Percentiles rank a stretch among this genome's conserved stretches.
These are phyloP conservation scores for Nannochloropsis oceanica DNA, from an alignment of 108 stramenopile species.

Conservation along the genomic window DNA sequence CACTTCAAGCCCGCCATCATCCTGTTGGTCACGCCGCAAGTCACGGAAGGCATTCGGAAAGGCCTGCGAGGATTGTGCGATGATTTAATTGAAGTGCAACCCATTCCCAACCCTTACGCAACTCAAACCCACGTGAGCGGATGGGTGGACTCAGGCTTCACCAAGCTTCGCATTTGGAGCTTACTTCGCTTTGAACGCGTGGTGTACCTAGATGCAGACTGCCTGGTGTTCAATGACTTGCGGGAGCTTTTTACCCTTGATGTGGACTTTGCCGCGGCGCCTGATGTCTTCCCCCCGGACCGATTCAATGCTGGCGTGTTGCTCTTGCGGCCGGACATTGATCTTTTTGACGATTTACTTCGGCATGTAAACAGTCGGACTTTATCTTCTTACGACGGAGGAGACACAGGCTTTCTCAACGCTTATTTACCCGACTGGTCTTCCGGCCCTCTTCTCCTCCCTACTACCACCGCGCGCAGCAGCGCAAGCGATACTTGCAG, in stretches of 20 bases:
- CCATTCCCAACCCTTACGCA: neutral
- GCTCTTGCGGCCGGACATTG: conserved; percentile 49
- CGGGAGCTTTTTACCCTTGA: conserved; percentile 41
- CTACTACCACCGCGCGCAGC: no score
- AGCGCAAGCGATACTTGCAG: neutral
- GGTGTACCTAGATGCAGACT: conserved; percentile 54
- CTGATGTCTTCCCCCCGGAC: conserved; percentile 64
- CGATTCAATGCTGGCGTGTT: conserved; percentile 75
- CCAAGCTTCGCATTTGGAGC: conserved; percentile 38
- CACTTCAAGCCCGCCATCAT: conserved; percentile 40
- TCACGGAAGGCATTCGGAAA: conserved; percentile 19
- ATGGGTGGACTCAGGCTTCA: conserved; percentile 23
- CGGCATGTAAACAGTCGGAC: neutral
- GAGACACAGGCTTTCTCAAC: conserved; percentile 76
- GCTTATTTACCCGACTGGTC: conserved; percentile 58
- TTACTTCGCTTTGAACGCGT: conserved; percentile 51
- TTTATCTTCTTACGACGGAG: conserved; percentile 53
- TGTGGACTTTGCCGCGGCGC: conserved; percentile 62
- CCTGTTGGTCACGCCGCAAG: conserved; percentile 44
- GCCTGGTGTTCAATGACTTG: conserved; percentile 4
- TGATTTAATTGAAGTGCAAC: conserved; percentile 42
- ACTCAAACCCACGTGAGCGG: conserved; percentile 4
- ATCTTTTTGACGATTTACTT: conserved; percentile 4
- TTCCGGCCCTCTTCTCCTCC: conserved; percentile 30
- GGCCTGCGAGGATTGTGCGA: conserved; percentile 41